Evolutionary conservation across 257 asterid species (phyloP), one percentile per base, ranked within the genome.

Genomic region (Agastache rugosa): DNA sequence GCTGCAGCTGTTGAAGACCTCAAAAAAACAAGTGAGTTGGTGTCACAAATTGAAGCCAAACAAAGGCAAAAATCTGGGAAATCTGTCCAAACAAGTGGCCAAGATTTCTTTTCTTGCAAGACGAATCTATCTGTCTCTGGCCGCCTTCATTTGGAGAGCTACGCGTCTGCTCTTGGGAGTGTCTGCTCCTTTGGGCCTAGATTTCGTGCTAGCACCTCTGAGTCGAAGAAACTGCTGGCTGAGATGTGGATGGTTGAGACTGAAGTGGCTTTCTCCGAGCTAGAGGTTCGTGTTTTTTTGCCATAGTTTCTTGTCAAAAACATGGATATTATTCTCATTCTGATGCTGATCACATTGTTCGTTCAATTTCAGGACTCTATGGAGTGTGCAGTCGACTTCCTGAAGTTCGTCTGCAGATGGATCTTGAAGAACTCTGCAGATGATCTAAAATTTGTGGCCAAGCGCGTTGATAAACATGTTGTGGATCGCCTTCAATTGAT

Each of bases 171-270:
- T 50, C 87, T 94, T 20, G 99, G 99, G 51, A 90, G 83, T 62
- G 99, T 92, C 9, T 94, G 88, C 86, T 48, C 97, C 3, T 82
- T 90, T 35, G 97, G 97, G 76, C 99, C 99, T 31, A 84, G 95
- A 74, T 94, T 94, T 71, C 79, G 17, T 9, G 93, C 96, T 0
- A 77, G 77, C 23, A 78, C 31, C 77, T 51, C 71, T 1, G 85
- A 84, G 12, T 86, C 96, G 16, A 90, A 64, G 83, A 88, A 74
- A 55, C 66, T 83, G 2, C 58, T 92, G 76, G 86, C 97, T 11
- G 99, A 94, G 87, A 89, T 86, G 93, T 94, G 96, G 97, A 76
- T 83, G 84, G 89, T 86, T 41, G 99, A 94, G 83, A 71, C 82
- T 54, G 96, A 92, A 80, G 85, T 94, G 89, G 93, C 99, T 8